phyloP scores from a whole-genome alignment of 805 yeast species.

The Pichia nanzhaoensis region DNA sequence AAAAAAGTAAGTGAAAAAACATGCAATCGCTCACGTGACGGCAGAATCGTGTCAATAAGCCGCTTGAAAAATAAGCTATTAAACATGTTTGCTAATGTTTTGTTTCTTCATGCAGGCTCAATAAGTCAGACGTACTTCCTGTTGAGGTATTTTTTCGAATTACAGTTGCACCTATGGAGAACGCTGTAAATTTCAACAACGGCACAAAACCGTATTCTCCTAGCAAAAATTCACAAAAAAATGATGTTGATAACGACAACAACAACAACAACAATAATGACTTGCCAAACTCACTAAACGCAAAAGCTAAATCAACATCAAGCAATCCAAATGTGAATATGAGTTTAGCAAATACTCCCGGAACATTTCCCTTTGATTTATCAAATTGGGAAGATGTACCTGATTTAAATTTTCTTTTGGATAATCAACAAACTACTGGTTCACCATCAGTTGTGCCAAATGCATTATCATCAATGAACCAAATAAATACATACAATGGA shows the following conservation, averaged over 20 bases:
- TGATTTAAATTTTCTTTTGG: conserved; percentile 24
- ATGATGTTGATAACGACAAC: background rate
- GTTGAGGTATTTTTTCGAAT: no score
- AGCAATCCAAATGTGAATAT: background rate
- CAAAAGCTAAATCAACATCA: background rate
- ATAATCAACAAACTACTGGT: conserved; percentile 10
- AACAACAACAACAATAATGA: background rate
- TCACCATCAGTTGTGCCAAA: conserved; percentile 12
- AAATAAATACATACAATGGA: conserved; percentile 6
- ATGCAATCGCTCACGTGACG: background rate
- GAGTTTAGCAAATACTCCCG: conserved; percentile 3
- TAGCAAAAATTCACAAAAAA: no score
- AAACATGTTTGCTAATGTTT: no score
- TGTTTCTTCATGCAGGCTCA: no score
- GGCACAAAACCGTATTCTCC: no score
- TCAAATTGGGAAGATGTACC: conserved; percentile 26
- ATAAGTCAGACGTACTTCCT: no score
- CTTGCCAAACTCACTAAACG: background rate
- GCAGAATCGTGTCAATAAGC: background rate
- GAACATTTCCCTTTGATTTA: conserved; percentile 20
- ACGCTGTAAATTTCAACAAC: no score
- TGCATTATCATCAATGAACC: conserved; percentile 23
- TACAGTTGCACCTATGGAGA: no score
- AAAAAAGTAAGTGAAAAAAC: background rate
- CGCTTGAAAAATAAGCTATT: no score